Conservation (phyloP, 495 filamentous ascomycete species). For the Aspergillus haitiensis region DNA sequence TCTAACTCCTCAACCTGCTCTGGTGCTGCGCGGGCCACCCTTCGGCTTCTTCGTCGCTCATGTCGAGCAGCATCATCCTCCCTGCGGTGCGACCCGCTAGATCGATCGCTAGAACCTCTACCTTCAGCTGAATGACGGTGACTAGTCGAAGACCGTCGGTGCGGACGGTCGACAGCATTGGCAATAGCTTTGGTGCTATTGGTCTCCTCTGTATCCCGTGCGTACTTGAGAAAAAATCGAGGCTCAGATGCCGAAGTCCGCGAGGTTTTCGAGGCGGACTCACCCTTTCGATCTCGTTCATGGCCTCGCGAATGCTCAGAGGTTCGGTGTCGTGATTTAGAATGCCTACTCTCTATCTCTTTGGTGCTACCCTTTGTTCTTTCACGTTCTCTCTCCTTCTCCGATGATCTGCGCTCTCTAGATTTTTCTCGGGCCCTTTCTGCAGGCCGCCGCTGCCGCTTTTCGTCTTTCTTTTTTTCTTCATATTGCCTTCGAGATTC, state of each 20-base stretch:
- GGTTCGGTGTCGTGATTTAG: constrained; percentile 28
- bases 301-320: constrained; percentile 34
- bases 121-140: constrained; percentile 36
- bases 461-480: constrained; percentile 33
- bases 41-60: constrained; percentile 10
- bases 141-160: constrained; percentile 33
- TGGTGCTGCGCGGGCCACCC: background rate
- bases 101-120: constrained; percentile 31
- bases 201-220: constrained; percentile 34
- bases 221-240: constrained; percentile 42
- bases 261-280: constrained; percentile 32
- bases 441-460: constrained; percentile 16
- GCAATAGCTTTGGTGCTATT: constrained; percentile 37
- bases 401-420: constrained; percentile 22
- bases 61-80: constrained; percentile 26
- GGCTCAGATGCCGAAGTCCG: constrained; percentile 30
- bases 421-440: constrained; percentile 4
- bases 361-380: constrained; percentile 15
- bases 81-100: constrained; percentile 28
- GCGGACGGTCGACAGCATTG: constrained; percentile 26
- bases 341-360: constrained; percentile 26
- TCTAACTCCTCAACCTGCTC: constrained; percentile 8
- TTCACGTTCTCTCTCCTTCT: constrained; percentile 12
- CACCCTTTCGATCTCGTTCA: constrained; percentile 24
- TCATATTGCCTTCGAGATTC: constrained; percentile 44